Base-by-base conservation (phyloP, 1,284 basidiomycete genomes). In the Trametes polyzona region DNA sequence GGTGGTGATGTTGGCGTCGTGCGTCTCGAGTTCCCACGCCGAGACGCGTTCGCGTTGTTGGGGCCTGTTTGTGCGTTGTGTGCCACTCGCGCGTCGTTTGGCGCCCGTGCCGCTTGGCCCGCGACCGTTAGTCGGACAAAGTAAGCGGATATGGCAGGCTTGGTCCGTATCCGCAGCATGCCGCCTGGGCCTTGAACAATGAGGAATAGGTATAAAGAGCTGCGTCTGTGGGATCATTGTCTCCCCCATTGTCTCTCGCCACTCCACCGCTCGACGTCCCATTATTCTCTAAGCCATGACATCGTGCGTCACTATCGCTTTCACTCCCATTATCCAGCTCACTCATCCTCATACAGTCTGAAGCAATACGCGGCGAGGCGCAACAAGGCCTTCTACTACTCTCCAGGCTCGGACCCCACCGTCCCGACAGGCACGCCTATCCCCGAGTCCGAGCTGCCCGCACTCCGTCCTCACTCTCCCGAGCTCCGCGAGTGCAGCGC, bases 11-110 rank as follows among this genome's bases (percentile, higher is more conserved):
- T 14, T 35, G 19, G 44, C 42, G 24, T 27, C 30, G 46, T 40
- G 53, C 53, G 46, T 16, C 30, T n/a, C n/a, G n/a, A 30, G 42
- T 10, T 29, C 26, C 48, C 19, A 41, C 19, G 24, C 21, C 53
- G 26, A 26, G 53, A 55, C 53, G 53, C 53, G 53, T 55, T 48
- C 52, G 52, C 52, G 52, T 53, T 54, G 7, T 55, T 55, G 48
- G 47, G 21, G 12, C 12, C 7, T 55, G 26, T 52, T 52, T 52
- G 33, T n/a, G 12, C 4, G 1, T 7, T 49, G 47, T 49, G 47
- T 49, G 36, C 47, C 47, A 49, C 36, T 30, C 47, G 17, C 24
- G 4, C 6, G 3, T 12, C 6, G 26, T 19, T 32, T 30, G 19
- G 47, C 47, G 47, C 47, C 36, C 37, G n/a, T n/a, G n/a, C n/a